These are phyloP conservation scores for cucumber (Cucumis sativus) DNA, from an alignment of 306 rosid species.

Conservation along the genomic window DNA sequence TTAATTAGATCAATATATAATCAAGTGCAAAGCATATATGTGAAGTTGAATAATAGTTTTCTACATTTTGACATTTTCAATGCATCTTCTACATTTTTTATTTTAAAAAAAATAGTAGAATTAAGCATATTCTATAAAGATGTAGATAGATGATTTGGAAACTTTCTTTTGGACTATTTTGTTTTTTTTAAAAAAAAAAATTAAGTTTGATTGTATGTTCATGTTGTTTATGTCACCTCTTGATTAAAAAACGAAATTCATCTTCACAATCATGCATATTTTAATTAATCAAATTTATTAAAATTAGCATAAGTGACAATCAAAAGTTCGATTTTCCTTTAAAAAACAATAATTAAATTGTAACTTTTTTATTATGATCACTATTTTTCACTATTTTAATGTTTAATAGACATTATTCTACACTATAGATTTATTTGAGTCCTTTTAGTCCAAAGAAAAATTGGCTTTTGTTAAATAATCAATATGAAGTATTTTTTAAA, in stretches of 20 bases:
- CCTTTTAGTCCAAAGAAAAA: not conserved
- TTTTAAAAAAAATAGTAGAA: not conserved
- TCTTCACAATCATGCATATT: not conserved
- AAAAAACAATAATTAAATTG: no score
- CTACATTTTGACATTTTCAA: not conserved
- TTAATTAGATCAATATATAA: not conserved
- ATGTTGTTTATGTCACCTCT: not conserved
- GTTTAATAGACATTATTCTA: not conserved
- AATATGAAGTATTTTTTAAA: not conserved
- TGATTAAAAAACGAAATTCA: not conserved
- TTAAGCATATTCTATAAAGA: not conserved
- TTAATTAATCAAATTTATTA: not conserved
- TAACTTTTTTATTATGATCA: no score
- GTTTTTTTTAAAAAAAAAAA: no score
- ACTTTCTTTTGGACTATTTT: not conserved
- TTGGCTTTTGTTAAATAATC: not conserved
- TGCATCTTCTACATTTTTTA: not conserved
- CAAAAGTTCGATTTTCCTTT: no score
- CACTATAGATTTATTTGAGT: not conserved
- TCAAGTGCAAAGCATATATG: not conserved
- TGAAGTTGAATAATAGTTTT: not conserved
- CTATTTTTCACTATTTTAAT: not conserved
- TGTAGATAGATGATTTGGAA: not conserved
- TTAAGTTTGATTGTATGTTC: not conserved
- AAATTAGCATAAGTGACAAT: no score